Conservation (phyloP, 2,329 filamentous ascomycete species). For the Rutstroemia sp. region DNA sequence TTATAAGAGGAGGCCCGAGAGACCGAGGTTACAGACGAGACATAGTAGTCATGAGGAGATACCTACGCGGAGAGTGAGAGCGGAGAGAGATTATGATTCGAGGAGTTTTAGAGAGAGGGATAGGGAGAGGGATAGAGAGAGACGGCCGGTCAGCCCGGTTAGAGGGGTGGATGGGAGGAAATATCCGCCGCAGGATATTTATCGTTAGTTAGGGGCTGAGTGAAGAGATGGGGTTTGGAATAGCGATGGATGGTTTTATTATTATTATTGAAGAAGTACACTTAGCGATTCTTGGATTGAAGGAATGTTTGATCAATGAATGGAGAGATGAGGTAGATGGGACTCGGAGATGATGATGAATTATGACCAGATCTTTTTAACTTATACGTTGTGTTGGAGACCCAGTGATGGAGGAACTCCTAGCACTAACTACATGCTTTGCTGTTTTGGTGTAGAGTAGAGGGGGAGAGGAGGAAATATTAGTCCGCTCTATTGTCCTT, state of each 20-base stretch:
- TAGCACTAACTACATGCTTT: too few species aligned
- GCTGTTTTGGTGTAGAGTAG: too few species aligned
- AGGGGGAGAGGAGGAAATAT: too few species aligned
- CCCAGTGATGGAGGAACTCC: too few species aligned
- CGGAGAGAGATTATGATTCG: constrained; percentile 12
- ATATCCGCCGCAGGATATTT: constrained; percentile 15
- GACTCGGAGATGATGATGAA: too few species aligned
- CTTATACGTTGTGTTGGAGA: too few species aligned
- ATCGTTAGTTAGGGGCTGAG: background rate
- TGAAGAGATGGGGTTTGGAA: background rate
- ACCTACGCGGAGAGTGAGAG: background rate
- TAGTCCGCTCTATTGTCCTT: too few species aligned
- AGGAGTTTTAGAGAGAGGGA: constrained; percentile 9
- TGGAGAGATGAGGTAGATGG: too few species aligned
- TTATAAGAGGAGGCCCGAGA: constrained; percentile 9
- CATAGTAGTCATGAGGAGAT: constrained; percentile 8
- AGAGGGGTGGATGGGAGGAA: constrained; percentile 26
- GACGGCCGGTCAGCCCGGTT: constrained; percentile 19
- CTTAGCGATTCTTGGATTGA: too few species aligned
- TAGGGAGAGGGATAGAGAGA: constrained; percentile 15
- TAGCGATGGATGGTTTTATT: background rate
- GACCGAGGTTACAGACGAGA: background rate
- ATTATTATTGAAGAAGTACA: background rate
- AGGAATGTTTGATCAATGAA: too few species aligned
- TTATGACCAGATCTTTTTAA: too few species aligned